Conservation (phyloP, 192 early-diverging fungal genomes). For the Jimgerdemannia flammicorona region DNA sequence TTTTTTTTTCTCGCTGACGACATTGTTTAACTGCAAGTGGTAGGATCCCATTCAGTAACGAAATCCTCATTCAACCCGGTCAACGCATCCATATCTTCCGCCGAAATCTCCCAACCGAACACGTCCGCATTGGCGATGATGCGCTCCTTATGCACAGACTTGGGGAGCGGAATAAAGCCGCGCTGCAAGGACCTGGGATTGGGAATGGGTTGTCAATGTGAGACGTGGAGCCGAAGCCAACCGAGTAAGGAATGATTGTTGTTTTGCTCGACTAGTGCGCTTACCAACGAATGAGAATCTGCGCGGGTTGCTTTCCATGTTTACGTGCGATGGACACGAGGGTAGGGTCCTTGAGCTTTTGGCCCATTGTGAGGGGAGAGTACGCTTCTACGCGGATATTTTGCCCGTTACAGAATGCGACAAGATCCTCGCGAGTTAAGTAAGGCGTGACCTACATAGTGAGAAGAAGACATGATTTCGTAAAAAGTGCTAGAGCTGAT, state of each 20-base stretch:
- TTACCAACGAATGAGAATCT: conserved; percentile 43
- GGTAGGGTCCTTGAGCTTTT: conserved; percentile 45
- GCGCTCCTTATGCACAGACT: conserved; percentile 43
- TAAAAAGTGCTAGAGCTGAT: too few relatives aligned
- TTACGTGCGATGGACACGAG: conserved; percentile 44
- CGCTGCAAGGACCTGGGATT: conserved; percentile 37
- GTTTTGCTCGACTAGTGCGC: too few relatives aligned
- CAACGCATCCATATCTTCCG: conserved; percentile 51
- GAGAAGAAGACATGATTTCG: too few relatives aligned
- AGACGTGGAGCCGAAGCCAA: conserved; percentile 20
- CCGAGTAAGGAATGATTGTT: too few relatives aligned
- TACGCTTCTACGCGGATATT: conserved; percentile 53
- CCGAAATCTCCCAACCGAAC: conserved; percentile 50
- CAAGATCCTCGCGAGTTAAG: conserved; percentile 35
- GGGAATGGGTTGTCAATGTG: too few relatives aligned
- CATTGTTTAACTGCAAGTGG: conserved; percentile 11
- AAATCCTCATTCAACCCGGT: conserved; percentile 50
- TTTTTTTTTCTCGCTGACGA: too few relatives aligned
- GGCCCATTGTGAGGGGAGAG: conserved; percentile 45
- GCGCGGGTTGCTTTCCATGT: conserved; percentile 52
- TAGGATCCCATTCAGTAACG: conserved; percentile 36
- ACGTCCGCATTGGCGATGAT: conserved; percentile 57
- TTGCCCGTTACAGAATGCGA: conserved; percentile 37
- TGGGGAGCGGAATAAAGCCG: conserved; percentile 54
- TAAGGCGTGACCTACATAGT: conserved; percentile 32